A percentile compares a stretch with the other conserved stretches of the same genome.
These are phyloP conservation scores for Garcileccinum viscosum DNA, from an alignment of 1,284 basidiomycete genomes.

Conservation along the genomic window DNA sequence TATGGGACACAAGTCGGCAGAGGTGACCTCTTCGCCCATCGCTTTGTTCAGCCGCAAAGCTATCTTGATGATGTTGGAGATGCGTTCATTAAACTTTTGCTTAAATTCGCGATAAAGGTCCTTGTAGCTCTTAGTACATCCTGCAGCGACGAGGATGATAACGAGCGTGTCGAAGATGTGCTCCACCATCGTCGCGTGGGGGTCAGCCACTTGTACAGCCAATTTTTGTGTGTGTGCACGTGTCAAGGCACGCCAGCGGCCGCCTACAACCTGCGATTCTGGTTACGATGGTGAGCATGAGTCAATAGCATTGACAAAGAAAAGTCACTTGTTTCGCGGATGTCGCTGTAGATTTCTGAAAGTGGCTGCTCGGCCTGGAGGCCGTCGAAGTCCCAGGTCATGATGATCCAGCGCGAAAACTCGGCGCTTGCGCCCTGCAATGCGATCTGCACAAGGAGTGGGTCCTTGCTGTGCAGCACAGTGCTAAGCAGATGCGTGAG, in stretches of 20 bases:
- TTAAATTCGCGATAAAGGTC: constrained; percentile 32
- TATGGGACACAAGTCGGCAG: constrained; percentile 53
- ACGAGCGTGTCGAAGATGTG: constrained; percentile 48
- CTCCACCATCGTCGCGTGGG: constrained; percentile 42
- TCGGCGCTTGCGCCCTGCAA: constrained; percentile 53
- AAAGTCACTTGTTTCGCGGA: constrained; percentile 50
- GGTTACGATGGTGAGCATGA: not conserved
- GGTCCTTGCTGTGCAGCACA: constrained; percentile 47
- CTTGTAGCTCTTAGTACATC: constrained; percentile 40
- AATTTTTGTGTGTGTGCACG: constrained; percentile 50
- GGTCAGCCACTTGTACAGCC: constrained; percentile 40
- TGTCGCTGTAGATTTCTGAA: constrained; percentile 50
- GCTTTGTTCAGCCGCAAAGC: constrained; percentile 53
- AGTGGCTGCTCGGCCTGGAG: constrained; percentile 50
- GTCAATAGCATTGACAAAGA: not conserved
- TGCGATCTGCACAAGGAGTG: constrained; percentile 56
- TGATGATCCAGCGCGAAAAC: constrained; percentile 52
- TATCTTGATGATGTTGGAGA: constrained; percentile 48
- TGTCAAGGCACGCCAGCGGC: constrained; percentile 59
- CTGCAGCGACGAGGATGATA: constrained; percentile 52
- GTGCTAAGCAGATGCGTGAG: constrained; percentile 44
- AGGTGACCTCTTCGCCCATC: constrained; percentile 58
- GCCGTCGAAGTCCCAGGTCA: constrained; percentile 57
- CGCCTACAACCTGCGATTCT: constrained; percentile 59
- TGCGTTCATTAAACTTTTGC: constrained; percentile 46